Base-by-base conservation (phyloP, 306 rosid genomes). In the Cajanus cajan region DNA sequence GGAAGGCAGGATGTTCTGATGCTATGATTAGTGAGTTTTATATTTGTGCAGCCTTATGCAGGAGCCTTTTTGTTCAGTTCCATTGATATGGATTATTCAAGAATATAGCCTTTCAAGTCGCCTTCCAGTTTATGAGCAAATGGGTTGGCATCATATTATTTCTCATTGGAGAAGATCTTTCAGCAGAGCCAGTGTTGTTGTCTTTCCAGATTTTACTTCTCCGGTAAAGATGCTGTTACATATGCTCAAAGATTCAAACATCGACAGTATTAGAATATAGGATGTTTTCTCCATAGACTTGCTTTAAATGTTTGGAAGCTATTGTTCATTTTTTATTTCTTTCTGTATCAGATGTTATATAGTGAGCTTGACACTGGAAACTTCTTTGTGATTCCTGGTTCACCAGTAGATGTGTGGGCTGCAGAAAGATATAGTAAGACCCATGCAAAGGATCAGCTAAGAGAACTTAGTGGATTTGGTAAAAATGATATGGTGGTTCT, bases 21-120 rank as follows among this genome's bases (percentile, higher is more conserved):
- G 74, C 80, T 86, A 45, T 84, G 89, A 83, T 91, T 83, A 85
- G 92, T 90, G 85, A 84, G 85, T 90, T 90, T 88, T 89, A 93
- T 90, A 89, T 93, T 85, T 80, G 80, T 95, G 94, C 98, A 95
- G 99, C 96, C 92, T 95, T 85, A 95, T 93, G 98, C 99, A 95
- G 94, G 99, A 88, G 85, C 99, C 99, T 50, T 95, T 95, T 88
- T 90, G 91, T 91, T 89, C 97, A 12, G 75, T 95, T 64, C 98
- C 99, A 76, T 77, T 95, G 73, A 83, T 95, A 85, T 95, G 99
- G 98, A 90, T 95, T 84, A 82, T 95, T 91, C 98, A 89, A 88
- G 98, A 93, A 84, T 90, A 95, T 85, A 83, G 72, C 68, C 98
- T 89, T 79, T 93, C 99, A 43, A 87, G 86, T 63, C 97, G 98